Base-by-base conservation (phyloP, 768 basidiomycete genomes). In the Boletus rubroflammeus region DNA sequence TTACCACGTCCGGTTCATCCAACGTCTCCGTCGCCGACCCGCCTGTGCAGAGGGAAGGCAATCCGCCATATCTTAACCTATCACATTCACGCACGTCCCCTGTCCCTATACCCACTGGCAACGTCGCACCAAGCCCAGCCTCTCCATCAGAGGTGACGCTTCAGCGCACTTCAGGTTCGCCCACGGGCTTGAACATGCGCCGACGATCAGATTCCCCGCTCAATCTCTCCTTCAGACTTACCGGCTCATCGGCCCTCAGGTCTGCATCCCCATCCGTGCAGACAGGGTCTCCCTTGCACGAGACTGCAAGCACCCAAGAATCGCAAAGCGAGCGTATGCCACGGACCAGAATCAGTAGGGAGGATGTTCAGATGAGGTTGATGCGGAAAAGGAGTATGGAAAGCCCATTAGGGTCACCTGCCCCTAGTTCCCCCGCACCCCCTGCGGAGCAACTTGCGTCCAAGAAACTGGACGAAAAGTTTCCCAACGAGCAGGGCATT, bases 281-380 rank as follows among this genome's bases (percentile, higher is more conserved):
- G 29, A 53, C 62, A 23, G 71, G 62, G n/a, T 69, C 70, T 19
- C 71, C 71, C 11, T 26, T 70, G 13, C 62, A 63, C 10, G 67
- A 65, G 34, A 47, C 36, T 2, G 51, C 58, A n/a, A 67, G 58
- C 29, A 52, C 53, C 5, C 66, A 64, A 41, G 66, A 66, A 6
- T 40, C 61, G 19, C 57, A 60, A 29, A 41, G 44, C 25, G 59
- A 47, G 4, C 61, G 61, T 61, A 56, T 32, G 60, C 67, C 59
- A 3, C 75, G 73, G 48, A 73, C 72, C 25, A 73, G 81, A 41
- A 82, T 85, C 53, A 82, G 72, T 49, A 76, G 77, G 28, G 81
- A 81, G 50, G 79, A 80, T 45, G 76, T 86, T 19, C 76, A 80
- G 54, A 70, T 76, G 49, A 74, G 80, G 34, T 63, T 84, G 47